A percentile compares a stretch with the other conserved stretches of the same genome.
phyloP scores from a whole-genome alignment of 371 early-diverging fungal species.

The Mucor irregularis region DNA sequence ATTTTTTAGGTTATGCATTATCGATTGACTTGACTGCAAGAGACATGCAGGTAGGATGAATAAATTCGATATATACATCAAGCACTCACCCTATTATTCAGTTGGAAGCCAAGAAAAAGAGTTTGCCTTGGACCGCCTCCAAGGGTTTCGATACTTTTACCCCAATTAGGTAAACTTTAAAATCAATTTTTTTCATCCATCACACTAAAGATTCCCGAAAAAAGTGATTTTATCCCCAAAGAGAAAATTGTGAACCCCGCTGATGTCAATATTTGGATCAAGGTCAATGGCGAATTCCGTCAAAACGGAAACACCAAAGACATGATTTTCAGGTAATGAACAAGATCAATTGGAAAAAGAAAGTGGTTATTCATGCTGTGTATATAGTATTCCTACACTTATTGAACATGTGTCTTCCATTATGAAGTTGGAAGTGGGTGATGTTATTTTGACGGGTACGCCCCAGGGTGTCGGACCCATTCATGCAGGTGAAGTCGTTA shows the following conservation, averaged over 20 bases:
- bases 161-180: slow-evolving; percentile 67
- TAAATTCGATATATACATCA: background rate
- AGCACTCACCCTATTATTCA: slow-evolving; percentile 16
- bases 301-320: slow-evolving; percentile 87
- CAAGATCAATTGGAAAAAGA: background rate
- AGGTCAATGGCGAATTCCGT: slow-evolving; percentile 70
- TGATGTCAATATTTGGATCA: slow-evolving; percentile 77
- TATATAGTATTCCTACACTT: slow-evolving; percentile 64
- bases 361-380: background rate
- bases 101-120: slow-evolving; percentile 79
- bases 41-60: slow-evolving; percentile 64
- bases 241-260: slow-evolving; percentile 68
- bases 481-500: slow-evolving; percentile 71
- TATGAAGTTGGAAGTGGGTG: slow-evolving; percentile 85
- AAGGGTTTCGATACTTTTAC: slow-evolving; percentile 97
- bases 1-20: slow-evolving; percentile 78
- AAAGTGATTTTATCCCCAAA: slow-evolving; percentile 77
- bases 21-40: slow-evolving; percentile 93
- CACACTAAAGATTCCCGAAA: background rate
- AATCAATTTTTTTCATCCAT: background rate
- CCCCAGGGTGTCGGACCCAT: slow-evolving; percentile 89
- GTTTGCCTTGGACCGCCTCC: slow-evolving; percentile 86
- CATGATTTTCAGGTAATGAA: slow-evolving; percentile 82
- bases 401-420: slow-evolving; percentile 77
- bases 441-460: slow-evolving; percentile 79